A percentile compares a stretch with the other conserved stretches of the same genome.
phyloP scores from a whole-genome alignment of 163 green algal species.

The Chlorella variabilis region DNA sequence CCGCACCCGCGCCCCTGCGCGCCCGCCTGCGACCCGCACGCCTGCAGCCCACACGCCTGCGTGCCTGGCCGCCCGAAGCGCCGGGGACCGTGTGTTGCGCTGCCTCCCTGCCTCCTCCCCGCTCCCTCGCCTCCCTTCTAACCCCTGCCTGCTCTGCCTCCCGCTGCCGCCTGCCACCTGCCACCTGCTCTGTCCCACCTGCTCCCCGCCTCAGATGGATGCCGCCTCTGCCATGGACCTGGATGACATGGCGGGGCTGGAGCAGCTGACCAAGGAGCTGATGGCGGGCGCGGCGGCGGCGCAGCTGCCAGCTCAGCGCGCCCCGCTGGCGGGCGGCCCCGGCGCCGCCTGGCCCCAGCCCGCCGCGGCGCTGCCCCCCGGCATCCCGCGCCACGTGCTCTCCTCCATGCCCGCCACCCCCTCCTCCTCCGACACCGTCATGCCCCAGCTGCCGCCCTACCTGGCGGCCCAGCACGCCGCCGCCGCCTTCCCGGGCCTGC shows the following conservation, averaged over 20 bases:
- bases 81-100: no score
- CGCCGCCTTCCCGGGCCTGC: not conserved
- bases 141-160: no score
- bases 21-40: no score
- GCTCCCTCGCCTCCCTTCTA: no score
- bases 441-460: not conserved
- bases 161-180: not conserved
- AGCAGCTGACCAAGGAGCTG: constrained; percentile 16
- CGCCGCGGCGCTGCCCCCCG: not conserved
- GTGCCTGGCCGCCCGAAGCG: no score
- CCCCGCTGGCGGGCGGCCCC: not conserved
- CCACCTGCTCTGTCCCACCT: not conserved
- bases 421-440: not conserved
- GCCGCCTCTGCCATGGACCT: constrained; percentile 41
- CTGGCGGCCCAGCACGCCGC: not conserved
- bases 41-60: no score
- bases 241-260: constrained; percentile 38
- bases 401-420: not conserved
- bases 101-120: no score
- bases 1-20: no score
- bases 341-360: not conserved
- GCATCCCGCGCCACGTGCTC: not conserved
- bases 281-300: not conserved
- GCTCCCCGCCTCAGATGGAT: constrained; percentile 12
- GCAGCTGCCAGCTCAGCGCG: not conserved